phyloP scores from a whole-genome alignment of 2,329 filamentous ascomycete species.

The Curvularia sp. region DNA sequence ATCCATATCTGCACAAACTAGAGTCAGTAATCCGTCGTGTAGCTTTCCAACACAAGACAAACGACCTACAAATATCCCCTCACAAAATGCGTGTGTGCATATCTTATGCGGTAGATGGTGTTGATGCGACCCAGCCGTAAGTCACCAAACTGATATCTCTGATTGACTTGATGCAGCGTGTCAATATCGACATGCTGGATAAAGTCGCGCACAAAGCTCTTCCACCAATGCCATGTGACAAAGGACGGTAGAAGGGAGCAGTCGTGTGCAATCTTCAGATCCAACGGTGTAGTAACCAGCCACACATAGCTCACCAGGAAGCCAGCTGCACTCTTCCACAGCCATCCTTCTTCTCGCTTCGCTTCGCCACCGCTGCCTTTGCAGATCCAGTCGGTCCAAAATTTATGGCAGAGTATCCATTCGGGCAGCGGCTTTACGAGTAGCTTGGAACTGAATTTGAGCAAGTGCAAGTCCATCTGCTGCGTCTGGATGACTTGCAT shows the following conservation, averaged over 20 bases:
- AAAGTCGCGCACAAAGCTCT: slow-evolving; percentile 39
- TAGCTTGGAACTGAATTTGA: slow-evolving; percentile 42
- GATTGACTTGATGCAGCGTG: slow-evolving; percentile 45
- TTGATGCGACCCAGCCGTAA: slow-evolving; percentile 47
- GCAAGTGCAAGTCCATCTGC: slow-evolving; percentile 48
- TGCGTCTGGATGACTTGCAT: slow-evolving; percentile 41
- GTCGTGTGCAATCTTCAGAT: slow-evolving; percentile 45
- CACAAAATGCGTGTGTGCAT: slow-evolving; percentile 44
- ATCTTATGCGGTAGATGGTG: slow-evolving; percentile 45
- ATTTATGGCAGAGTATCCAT: slow-evolving; percentile 38
- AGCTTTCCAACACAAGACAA: neutral
- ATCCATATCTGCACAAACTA: slow-evolving; percentile 36
- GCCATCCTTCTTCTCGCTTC: neutral
- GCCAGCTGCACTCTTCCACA: slow-evolving; percentile 34
- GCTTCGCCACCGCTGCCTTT: slow-evolving; percentile 22
- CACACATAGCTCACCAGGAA: slow-evolving; percentile 47
- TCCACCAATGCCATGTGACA: slow-evolving; percentile 48
- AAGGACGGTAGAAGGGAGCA: slow-evolving; percentile 36
- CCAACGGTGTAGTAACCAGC: slow-evolving; percentile 43
- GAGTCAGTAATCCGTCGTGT: neutral
- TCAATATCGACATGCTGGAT: slow-evolving; percentile 38
- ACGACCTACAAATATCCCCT: slow-evolving; percentile 42
- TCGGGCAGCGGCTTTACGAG: slow-evolving; percentile 46
- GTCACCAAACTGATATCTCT: slow-evolving; percentile 48
- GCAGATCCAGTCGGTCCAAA: slow-evolving; percentile 41